phyloP scores from a whole-genome alignment of 2,329 filamentous ascomycete genomes.

The Phialophora macrospora region DNA sequence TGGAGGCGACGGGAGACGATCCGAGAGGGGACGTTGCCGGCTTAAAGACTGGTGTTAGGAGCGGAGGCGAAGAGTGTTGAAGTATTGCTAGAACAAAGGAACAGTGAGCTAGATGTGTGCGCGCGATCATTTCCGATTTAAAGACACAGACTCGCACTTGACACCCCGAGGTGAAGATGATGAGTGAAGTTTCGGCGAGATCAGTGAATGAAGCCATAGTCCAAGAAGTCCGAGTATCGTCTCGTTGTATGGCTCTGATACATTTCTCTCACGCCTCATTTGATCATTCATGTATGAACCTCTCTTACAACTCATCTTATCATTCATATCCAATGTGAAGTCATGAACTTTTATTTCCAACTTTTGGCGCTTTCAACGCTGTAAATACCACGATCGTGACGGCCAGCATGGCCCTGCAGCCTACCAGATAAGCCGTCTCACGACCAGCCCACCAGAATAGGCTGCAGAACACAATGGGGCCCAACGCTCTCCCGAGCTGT shows the following conservation, averaged over 20 bases:
- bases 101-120: not conserved
- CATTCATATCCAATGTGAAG: not conserved
- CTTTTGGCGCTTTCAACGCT: slow-evolving; percentile 28
- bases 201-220: not conserved
- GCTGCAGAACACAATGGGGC: slow-evolving; percentile 88
- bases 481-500: slow-evolving; percentile 83
- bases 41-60: not conserved
- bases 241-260: not conserved
- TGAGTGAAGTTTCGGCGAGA: not conserved
- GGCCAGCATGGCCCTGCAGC: slow-evolving; percentile 76
- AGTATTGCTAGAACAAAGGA: not conserved
- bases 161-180: not conserved
- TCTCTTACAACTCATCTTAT: slow-evolving; percentile 2
- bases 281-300: not conserved
- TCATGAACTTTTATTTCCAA: slow-evolving; percentile 19
- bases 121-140: not conserved
- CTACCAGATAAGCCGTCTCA: slow-evolving; percentile 80
- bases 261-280: not conserved
- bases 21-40: not conserved
- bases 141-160: not conserved
- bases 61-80: not conserved
- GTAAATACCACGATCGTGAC: slow-evolving; percentile 53
- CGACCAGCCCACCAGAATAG: slow-evolving; percentile 98
- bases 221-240: not conserved
- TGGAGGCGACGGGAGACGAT: not conserved